Percentiles rank a stretch among this genome's conserved stretches.
Evolutionary conservation across 169 alveolate genomes (phyloP).

Genomic region (Eimeria falciformis): DNA sequence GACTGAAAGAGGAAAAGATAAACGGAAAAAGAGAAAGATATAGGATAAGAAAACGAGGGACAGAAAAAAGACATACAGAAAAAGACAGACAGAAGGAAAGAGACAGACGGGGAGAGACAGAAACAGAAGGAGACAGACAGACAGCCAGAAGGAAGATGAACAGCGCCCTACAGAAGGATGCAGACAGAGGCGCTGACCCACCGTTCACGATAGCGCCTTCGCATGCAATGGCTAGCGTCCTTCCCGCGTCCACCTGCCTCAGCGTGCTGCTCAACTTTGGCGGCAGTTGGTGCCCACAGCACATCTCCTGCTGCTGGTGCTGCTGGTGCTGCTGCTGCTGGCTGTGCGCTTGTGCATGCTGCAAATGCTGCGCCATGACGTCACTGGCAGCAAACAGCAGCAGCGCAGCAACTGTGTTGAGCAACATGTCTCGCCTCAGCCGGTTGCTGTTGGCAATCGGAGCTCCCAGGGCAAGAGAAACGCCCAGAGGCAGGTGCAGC

Average conservation of each 20-base stretch:
- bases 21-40: too few species aligned
- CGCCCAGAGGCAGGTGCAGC: not conserved
- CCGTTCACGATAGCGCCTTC: slow-evolving; percentile 45
- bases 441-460: slow-evolving; percentile 50
- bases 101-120: too few species aligned
- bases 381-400: slow-evolving; percentile 58
- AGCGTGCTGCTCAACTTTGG: slow-evolving; percentile 34
- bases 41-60: too few species aligned
- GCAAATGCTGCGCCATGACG: slow-evolving; percentile 58
- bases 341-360: slow-evolving; percentile 39
- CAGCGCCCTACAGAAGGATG: too few species aligned
- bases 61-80: too few species aligned
- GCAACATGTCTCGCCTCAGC: slow-evolving; percentile 18
- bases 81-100: too few species aligned
- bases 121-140: too few species aligned
- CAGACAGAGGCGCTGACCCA: too few species aligned
- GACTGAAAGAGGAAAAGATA: too few species aligned
- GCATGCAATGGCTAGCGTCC: slow-evolving; percentile 31
- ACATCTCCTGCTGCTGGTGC: not conserved
- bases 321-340: slow-evolving; percentile 58
- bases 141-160: too few species aligned
- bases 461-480: slow-evolving; percentile 24
- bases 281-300: slow-evolving; percentile 3
- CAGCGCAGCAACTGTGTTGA: slow-evolving; percentile 62
- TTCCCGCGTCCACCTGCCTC: slow-evolving; percentile 31